Percentiles rank a stretch among this genome's conserved stretches.
Conservation (phyloP, 148 eudicot genomes). For the Vaccinium vitisidaea region DNA sequence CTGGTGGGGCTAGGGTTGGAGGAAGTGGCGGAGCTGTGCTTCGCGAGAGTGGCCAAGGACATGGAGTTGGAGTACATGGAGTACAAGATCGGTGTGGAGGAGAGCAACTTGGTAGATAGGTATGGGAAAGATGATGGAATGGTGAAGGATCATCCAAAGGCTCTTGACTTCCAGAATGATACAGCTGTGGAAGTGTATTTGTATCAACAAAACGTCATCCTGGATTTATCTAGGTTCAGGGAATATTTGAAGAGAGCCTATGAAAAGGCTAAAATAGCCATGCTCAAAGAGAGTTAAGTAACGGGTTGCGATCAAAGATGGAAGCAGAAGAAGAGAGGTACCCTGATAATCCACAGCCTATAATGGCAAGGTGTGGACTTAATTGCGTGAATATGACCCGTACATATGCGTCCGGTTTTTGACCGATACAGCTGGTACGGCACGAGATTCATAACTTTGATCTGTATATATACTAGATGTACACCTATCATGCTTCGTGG, state of each 20-base stretch:
- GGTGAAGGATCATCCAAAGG: conserved; percentile 38
- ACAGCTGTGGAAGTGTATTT: conserved; percentile 39
- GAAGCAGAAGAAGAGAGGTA: too few relatives aligned
- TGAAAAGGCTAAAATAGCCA: conserved; percentile 42
- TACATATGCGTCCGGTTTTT: too few relatives aligned
- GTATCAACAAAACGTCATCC: conserved; percentile 50
- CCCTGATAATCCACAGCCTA: background rate
- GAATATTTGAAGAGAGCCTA: conserved; percentile 40
- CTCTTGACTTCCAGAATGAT: conserved; percentile 17
- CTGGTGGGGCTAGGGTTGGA: conserved; percentile 54
- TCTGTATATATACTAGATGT: background rate
- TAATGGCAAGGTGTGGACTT: background rate
- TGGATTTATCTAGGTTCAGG: conserved; percentile 42
- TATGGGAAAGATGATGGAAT: conserved; percentile 38
- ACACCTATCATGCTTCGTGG: background rate
- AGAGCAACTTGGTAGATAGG: conserved; percentile 46
- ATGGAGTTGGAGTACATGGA: conserved; percentile 49
- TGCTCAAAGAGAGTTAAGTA: conserved; percentile 24
- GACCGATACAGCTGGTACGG: too few relatives aligned
- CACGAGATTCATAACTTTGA: too few relatives aligned
- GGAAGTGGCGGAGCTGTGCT: conserved; percentile 44
- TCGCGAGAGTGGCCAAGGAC: conserved; percentile 36
- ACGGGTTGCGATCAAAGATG: background rate
- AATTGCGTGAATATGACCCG: too few relatives aligned
- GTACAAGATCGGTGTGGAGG: conserved; percentile 43